Evolutionary conservation across 352 stramenopile species (phyloP).

Genomic region (Phytophthora podocarpi): DNA sequence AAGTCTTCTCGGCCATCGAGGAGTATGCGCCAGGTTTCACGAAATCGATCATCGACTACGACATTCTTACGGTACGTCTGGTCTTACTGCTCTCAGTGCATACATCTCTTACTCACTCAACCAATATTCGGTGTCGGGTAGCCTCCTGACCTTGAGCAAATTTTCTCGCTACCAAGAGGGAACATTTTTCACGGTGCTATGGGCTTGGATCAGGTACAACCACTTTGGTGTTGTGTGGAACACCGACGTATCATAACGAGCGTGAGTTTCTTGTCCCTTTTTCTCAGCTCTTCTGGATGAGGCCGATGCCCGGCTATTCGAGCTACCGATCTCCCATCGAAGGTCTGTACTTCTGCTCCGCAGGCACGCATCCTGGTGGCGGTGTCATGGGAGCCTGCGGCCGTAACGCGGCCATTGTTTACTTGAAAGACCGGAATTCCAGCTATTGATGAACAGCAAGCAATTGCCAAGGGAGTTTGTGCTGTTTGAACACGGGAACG

Average conservation of each 20-base stretch:
- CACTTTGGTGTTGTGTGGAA: background rate
- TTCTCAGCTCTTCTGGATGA: constrained; percentile 83
- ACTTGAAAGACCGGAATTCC: constrained; percentile 65
- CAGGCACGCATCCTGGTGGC: constrained; percentile 88
- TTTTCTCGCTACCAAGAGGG: constrained; percentile 87
- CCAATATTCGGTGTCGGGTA: constrained; percentile 20
- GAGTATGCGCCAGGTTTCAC: constrained; percentile 89
- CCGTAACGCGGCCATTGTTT: constrained; percentile 81
- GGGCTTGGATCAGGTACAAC: constrained; percentile 81
- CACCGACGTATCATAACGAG: too few relatives aligned
- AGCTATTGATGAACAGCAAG: too few relatives aligned
- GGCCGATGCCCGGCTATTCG: constrained; percentile 82
- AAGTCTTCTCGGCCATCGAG: constrained; percentile 89
- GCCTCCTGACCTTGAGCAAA: constrained; percentile 85
- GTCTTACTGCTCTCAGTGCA: background rate
- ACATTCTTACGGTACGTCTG: constrained; percentile 79
- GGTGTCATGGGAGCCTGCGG: constrained; percentile 91
- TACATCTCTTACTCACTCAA: background rate
- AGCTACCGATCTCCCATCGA: constrained; percentile 84
- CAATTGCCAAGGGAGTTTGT: too few relatives aligned
- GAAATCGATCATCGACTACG: constrained; percentile 79
- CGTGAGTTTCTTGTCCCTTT: background rate
- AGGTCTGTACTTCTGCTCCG: constrained; percentile 86
- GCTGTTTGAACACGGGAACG: background rate
- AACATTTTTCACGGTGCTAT: constrained; percentile 93